These are phyloP conservation scores for Jackrogersella multiformis DNA, from an alignment of 495 filamentous ascomycete genomes.

Conservation along the genomic window DNA sequence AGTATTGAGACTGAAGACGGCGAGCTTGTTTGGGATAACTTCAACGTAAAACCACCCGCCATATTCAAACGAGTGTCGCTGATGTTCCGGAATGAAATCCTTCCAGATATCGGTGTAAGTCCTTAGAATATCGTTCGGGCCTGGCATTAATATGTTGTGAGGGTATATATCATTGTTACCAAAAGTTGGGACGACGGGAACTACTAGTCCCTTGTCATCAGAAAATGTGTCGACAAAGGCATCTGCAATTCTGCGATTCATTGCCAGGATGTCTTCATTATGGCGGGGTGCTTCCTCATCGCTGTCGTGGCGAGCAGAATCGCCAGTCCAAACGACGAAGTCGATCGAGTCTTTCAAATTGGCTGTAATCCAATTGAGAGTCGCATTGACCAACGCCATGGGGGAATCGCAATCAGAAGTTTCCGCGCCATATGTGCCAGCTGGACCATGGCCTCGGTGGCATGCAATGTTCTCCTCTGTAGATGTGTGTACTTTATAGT, in stretches of 20 bases:
- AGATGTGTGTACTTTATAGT: slow-evolving; percentile 81
- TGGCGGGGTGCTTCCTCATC: slow-evolving; percentile 85
- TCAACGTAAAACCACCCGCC: slow-evolving; percentile 96
- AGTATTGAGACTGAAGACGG: slow-evolving; percentile 95
- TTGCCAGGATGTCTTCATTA: slow-evolving; percentile 72
- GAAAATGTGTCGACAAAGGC: slow-evolving; percentile 80
- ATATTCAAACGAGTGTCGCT: slow-evolving; percentile 88
- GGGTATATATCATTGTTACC: slow-evolving; percentile 98
- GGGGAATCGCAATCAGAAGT: slow-evolving; percentile 91
- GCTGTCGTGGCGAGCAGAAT: slow-evolving; percentile 94
- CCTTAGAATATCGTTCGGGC: slow-evolving; percentile 85
- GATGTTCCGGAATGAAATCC: slow-evolving; percentile 89
- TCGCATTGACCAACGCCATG: slow-evolving; percentile 80
- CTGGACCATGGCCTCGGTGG: slow-evolving; percentile 78
- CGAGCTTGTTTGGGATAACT: slow-evolving; percentile 85
- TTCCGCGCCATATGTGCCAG: slow-evolving; percentile 84
- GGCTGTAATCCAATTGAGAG: slow-evolving; percentile 89
- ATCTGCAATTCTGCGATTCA: slow-evolving; percentile 77
- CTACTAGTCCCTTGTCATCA: slow-evolving; percentile 64
- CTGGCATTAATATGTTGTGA: slow-evolving; percentile 89
- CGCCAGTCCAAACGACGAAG: slow-evolving; percentile 97
- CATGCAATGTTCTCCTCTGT: slow-evolving; percentile 74
- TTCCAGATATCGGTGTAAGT: slow-evolving; percentile 78
- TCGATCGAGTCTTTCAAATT: slow-evolving; percentile 86
- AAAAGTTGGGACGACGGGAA: slow-evolving; percentile 89